Evolutionary conservation across 805 yeast species (phyloP).

Genomic region (Metschnikowia chrysomelidarum): DNA sequence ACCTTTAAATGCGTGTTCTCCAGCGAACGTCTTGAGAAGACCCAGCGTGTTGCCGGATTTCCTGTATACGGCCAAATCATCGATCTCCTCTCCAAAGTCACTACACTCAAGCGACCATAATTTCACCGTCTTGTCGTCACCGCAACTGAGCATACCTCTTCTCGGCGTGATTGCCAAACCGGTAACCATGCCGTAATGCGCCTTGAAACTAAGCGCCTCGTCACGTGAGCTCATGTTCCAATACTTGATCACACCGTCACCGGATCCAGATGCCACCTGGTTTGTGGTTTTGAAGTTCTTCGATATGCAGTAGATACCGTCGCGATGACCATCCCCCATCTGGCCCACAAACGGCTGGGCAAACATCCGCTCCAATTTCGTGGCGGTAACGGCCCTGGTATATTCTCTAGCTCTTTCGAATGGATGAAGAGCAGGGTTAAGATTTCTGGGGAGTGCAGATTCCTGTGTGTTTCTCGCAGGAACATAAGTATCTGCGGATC

Average conservation of each 20-base stretch:
- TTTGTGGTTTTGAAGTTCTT: constrained; percentile 68
- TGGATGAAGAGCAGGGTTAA: constrained; percentile 93
- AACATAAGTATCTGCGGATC: constrained; percentile 89
- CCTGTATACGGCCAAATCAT: constrained; percentile 32
- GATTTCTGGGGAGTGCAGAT: constrained; percentile 79
- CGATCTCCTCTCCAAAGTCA: constrained; percentile 42
- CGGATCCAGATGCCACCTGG: constrained; percentile 86
- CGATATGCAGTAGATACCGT: constrained; percentile 88
- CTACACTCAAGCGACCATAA: constrained; percentile 75
- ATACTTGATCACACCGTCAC: constrained; percentile 91
- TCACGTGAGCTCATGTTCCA: constrained; percentile 86
- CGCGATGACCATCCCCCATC: constrained; percentile 91
- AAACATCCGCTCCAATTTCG: constrained; percentile 93
- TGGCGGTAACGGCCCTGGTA: constrained; percentile 90
- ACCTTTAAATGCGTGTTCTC: constrained; percentile 80
- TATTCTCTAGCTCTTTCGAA: constrained; percentile 97
- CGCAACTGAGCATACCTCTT: constrained; percentile 71
- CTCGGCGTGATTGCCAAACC: constrained; percentile 73
- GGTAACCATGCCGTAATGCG: constrained; percentile 86
- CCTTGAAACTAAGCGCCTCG: constrained; percentile 75
- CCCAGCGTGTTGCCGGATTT: constrained; percentile 41
- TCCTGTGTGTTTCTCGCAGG: constrained; percentile 92
- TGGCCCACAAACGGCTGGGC: constrained; percentile 97
- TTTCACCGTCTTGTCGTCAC: constrained; percentile 86
- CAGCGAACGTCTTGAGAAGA: constrained; percentile 72